These are phyloP conservation scores for Backusella tarrabulga DNA, from an alignment of 192 early-diverging fungal genomes.

Conservation along the genomic window DNA sequence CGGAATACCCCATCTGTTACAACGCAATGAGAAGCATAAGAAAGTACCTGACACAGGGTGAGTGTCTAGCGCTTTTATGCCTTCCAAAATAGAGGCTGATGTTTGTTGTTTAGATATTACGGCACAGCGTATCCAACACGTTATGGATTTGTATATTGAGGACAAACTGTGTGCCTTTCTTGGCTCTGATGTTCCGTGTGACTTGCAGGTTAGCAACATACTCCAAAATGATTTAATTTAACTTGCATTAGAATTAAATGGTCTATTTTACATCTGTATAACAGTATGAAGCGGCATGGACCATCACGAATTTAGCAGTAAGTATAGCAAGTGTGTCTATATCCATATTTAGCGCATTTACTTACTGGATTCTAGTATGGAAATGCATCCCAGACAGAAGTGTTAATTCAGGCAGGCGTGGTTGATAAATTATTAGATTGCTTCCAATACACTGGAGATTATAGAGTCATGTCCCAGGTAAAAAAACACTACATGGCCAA, in stretches of 20 bases:
- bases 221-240: background rate
- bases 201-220: conserved; percentile 14
- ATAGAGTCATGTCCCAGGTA: conserved; percentile 25
- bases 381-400: conserved; percentile 19
- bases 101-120: background rate
- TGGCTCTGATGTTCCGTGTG: background rate
- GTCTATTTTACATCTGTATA: background rate
- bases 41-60: conserved; percentile 9
- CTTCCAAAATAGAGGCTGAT: no score
- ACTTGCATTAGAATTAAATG: background rate
- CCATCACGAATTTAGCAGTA: conserved; percentile 30
- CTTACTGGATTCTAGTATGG: conserved; percentile 9
- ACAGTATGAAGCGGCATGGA: conserved; percentile 33
- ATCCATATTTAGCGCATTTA: background rate
- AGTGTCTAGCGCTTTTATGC: no score
- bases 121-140: conserved; percentile 9
- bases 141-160: conserved; percentile 13
- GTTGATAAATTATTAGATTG: conserved; percentile 17
- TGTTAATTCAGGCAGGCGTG: conserved; percentile 11
- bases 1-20: background rate
- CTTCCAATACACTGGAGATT: conserved; percentile 1
- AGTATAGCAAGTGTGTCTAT: background rate
- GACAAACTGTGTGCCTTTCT: conserved; percentile 9
- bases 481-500: background rate
- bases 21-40: conserved; percentile 4